phyloP scores from a whole-genome alignment of 2,329 filamentous ascomycete genomes.

The Verticillium longisporum region DNA sequence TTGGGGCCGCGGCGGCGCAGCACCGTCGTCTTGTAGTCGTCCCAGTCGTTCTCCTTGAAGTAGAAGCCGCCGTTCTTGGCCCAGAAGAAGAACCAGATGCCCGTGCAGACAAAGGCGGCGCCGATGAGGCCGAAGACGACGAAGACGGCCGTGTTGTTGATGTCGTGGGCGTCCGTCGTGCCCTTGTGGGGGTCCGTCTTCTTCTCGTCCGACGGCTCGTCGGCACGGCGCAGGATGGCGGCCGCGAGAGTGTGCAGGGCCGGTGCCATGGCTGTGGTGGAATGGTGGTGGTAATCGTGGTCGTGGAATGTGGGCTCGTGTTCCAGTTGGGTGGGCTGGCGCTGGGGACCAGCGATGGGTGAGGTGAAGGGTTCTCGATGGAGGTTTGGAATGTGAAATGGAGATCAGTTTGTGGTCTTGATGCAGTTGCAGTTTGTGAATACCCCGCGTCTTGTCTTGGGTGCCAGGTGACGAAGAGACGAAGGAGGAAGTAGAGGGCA shows the following conservation, averaged over 20 bases:
- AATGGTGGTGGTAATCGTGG: neutral
- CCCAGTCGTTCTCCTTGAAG: slow-evolving; percentile 84
- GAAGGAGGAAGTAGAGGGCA: too few species aligned
- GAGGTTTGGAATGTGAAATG: neutral
- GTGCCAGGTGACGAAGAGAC: too few species aligned
- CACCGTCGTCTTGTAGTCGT: slow-evolving; percentile 96
- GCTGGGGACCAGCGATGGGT: neutral
- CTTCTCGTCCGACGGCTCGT: slow-evolving; percentile 16
- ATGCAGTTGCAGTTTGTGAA: too few species aligned
- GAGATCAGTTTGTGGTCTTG: neutral
- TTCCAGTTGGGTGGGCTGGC: neutral
- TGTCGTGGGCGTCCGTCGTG: slow-evolving; percentile 44
- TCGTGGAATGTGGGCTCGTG: neutral
- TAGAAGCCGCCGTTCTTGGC: slow-evolving; percentile 92
- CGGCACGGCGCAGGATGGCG: slow-evolving; percentile 7
- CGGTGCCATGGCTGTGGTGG: slow-evolving; percentile 16
- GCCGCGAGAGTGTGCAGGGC: slow-evolving; percentile 35
- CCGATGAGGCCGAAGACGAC: slow-evolving; percentile 81
- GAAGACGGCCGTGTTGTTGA: slow-evolving; percentile 68
- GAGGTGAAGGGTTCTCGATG: neutral
- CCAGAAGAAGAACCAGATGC: slow-evolving; percentile 99
- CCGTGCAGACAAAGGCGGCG: slow-evolving; percentile 63
- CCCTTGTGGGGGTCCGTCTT: slow-evolving; percentile 34
- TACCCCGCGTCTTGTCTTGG: too few species aligned
- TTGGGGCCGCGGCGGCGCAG: slow-evolving; percentile 83